Conservation (phyloP, 306 rosid genomes). For the Trichosanthes cucumerina region DNA sequence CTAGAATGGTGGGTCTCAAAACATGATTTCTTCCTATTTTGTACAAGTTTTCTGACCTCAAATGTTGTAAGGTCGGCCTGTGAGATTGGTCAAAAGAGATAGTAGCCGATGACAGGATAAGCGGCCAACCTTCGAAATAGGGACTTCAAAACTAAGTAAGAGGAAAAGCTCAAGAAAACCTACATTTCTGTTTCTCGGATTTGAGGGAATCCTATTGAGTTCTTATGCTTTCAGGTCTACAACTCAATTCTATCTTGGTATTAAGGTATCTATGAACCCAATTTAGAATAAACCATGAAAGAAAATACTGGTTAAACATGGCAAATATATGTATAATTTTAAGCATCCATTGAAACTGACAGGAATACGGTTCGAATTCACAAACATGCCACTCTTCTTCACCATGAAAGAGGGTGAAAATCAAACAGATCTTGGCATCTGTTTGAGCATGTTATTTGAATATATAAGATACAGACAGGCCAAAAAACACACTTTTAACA, state of each 20-base stretch:
- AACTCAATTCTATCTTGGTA: neutral
- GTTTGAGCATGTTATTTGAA: slow-evolving; percentile 18
- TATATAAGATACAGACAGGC: slow-evolving; percentile 17
- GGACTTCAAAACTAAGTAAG: neutral
- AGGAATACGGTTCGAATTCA: neutral
- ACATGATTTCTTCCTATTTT: neutral
- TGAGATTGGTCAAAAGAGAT: neutral
- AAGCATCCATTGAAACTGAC: slow-evolving; percentile 2
- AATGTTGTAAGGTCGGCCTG: neutral
- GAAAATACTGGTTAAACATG: neutral
- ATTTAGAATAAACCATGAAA: neutral
- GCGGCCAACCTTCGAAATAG: neutral
- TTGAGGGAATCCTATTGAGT: neutral
- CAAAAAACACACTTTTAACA: slow-evolving; percentile 3
- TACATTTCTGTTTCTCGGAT: neutral
- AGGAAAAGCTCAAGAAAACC: neutral
- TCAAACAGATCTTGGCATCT: slow-evolving; percentile 27
- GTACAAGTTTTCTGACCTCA: neutral
- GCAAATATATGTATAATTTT: neutral
- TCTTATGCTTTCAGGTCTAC: neutral
- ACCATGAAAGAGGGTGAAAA: slow-evolving; percentile 9
- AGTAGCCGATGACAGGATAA: neutral
- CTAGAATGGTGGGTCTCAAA: neutral
- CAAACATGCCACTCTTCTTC: slow-evolving; percentile 6
- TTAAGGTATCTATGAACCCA: neutral